Evolutionary conservation across 805 yeast genomes (phyloP).

Genomic region (Lipomyces yamadae): DNA sequence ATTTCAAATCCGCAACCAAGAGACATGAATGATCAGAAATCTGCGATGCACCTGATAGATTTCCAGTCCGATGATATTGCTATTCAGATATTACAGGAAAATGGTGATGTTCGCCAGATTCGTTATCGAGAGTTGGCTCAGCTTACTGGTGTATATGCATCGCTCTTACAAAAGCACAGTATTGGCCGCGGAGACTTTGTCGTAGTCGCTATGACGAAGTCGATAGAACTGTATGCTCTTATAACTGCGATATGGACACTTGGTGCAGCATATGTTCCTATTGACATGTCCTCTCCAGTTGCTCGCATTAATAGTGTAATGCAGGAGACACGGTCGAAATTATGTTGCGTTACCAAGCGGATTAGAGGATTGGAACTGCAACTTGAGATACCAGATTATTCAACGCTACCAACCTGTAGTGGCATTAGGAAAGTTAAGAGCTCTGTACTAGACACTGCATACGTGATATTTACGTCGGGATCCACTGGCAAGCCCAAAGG

Average conservation of each 20-base stretch:
- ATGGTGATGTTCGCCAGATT: neutral
- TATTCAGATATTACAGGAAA: conserved; percentile 16
- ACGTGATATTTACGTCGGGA: conserved; percentile 40
- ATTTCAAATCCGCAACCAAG: conserved; percentile 22
- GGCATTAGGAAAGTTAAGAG: neutral
- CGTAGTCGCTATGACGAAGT: conserved; percentile 21
- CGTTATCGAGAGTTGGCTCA: conserved; percentile 9
- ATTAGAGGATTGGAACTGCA: neutral
- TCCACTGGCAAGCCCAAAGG: conserved; percentile 42
- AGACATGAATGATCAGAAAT: neutral
- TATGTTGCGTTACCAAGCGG: neutral
- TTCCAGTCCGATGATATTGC: conserved; percentile 16
- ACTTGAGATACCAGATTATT: neutral
- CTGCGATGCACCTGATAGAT: conserved; percentile 12
- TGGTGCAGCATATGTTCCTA: conserved; percentile 38
- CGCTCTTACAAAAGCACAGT: conserved; percentile 5
- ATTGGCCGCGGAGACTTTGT: conserved; percentile 15
- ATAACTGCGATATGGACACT: conserved; percentile 31
- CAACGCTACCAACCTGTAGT: conserved; percentile 4
- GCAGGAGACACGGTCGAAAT: conserved; percentile 7
- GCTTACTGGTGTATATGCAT: neutral
- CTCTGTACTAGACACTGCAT: conserved; percentile 20
- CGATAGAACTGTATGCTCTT: conserved; percentile 30
- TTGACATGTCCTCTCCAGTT: conserved; percentile 28
- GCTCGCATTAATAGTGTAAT: conserved; percentile 21